Conservation (phyloP, 495 filamentous ascomycete genomes). For the Poronia punctata region DNA sequence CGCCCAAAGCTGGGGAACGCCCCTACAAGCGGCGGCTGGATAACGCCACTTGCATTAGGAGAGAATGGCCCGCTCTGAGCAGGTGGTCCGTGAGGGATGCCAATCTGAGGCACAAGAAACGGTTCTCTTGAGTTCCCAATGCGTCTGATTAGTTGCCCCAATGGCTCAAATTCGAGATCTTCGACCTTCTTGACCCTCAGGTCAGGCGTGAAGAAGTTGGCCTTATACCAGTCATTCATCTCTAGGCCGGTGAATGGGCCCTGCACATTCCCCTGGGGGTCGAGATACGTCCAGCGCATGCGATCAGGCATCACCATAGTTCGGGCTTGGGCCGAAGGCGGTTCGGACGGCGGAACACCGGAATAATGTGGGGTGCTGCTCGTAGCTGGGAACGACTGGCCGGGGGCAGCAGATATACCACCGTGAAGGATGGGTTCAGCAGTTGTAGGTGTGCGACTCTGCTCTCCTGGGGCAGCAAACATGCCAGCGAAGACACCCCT, state of each 20-base stretch:
- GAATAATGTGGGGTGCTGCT: constrained; percentile 19
- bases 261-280: constrained; percentile 85
- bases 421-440: constrained; percentile 27
- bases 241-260: constrained; percentile 93
- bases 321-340: constrained; percentile 65
- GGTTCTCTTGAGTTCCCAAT: constrained; percentile 97
- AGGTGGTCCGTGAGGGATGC: constrained; percentile 77
- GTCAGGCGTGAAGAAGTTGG: constrained; percentile 92
- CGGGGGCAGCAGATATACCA: constrained; percentile 25
- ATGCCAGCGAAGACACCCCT: constrained; percentile 53
- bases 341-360: constrained; percentile 37
- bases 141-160: constrained; percentile 90
- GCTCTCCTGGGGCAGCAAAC: constrained; percentile 34
- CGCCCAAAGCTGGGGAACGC: constrained; percentile 98
- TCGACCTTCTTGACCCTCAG: constrained; percentile 90
- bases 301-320: constrained; percentile 99
- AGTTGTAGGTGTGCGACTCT: constrained; percentile 27
- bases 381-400: constrained; percentile 30
- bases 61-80: constrained; percentile 42
- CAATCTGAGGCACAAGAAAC: constrained; percentile 94
- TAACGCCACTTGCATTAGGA: constrained; percentile 46
- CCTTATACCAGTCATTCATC: constrained; percentile 99
- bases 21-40: constrained; percentile 89
- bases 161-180: constrained; percentile 86
- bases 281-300: constrained; percentile 97